Conservation (phyloP, 2,329 filamentous ascomycete species). For the Didymellaceae sp. region DNA sequence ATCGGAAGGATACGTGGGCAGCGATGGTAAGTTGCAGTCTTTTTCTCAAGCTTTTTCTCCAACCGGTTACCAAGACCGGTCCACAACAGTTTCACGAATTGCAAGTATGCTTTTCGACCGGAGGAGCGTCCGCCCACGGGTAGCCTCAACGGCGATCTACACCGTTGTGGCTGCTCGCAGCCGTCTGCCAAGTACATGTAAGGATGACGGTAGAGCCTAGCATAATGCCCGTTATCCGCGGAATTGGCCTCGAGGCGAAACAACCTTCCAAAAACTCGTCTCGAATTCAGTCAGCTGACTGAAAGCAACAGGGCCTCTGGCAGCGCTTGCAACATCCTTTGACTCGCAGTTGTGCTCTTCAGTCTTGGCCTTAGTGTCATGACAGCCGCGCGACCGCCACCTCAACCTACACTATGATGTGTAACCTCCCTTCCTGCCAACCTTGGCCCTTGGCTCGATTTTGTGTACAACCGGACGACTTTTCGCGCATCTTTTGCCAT, state of each 20-base stretch:
- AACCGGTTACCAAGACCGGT: background rate
- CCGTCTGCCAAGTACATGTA: background rate
- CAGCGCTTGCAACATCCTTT: slow-evolving; percentile 44
- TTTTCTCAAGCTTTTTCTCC: background rate
- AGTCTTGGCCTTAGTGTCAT: slow-evolving; percentile 28
- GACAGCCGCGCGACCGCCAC: slow-evolving; percentile 15
- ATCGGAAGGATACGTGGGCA: slow-evolving; percentile 73
- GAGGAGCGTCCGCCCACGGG: background rate
- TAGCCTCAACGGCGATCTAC: background rate
- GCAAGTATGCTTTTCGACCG: background rate
- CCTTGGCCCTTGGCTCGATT: slow-evolving; percentile 9
- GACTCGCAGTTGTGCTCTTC: slow-evolving; percentile 37
- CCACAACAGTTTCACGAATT: slow-evolving; percentile 4
- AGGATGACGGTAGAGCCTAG: slow-evolving; percentile 4
- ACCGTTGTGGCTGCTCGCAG: background rate
- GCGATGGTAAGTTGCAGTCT: slow-evolving; percentile 66
- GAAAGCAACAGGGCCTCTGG: slow-evolving; percentile 34
- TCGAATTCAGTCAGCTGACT: slow-evolving; percentile 1
- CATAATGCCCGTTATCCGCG: background rate
- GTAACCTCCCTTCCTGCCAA: background rate
- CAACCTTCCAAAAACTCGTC: background rate
- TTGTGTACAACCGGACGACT: background rate
- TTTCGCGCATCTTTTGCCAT: background rate
- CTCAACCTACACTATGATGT: slow-evolving; percentile 2
- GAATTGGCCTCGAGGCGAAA: background rate